A percentile compares a stretch with the other conserved stretches of the same genome.
Evolutionary conservation across 257 asterid genomes (phyloP).

Genomic region (Penstemon davidsonii): DNA sequence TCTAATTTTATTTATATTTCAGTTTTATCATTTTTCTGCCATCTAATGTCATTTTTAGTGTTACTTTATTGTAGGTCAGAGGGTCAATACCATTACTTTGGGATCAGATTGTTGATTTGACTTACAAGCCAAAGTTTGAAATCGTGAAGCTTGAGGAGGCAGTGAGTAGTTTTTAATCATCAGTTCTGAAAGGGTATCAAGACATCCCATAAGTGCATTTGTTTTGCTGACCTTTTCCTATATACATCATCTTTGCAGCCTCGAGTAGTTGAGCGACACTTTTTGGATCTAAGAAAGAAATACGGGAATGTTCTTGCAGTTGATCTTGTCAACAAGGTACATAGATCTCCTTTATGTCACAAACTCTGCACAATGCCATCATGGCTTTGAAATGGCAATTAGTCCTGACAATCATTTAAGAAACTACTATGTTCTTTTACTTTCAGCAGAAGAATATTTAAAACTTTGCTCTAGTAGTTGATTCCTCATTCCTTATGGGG

Average conservation of each 20-base stretch:
- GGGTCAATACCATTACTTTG: conserved; percentile 94
- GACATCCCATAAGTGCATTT: conserved; percentile 10
- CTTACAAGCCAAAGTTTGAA: conserved; percentile 82
- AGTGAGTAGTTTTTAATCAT: conserved; percentile 48
- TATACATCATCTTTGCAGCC: conserved; percentile 48
- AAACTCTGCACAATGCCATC: background rate
- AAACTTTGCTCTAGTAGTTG: conserved; percentile 7
- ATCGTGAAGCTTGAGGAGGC: conserved; percentile 59
- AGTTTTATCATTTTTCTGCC: background rate
- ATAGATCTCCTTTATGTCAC: conserved; percentile 18
- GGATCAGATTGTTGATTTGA: conserved; percentile 97
- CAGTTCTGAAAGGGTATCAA: conserved; percentile 11
- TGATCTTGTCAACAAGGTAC: conserved; percentile 84
- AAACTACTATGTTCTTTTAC: background rate
- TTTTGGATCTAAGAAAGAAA: conserved; percentile 69
- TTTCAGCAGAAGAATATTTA: background rate
- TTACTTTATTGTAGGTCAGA: conserved; percentile 55
- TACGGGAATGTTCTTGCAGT: conserved; percentile 83
- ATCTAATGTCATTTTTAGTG: conserved; percentile 10
- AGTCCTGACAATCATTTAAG: background rate
- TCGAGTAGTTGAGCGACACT: conserved; percentile 78
- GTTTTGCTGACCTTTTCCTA: conserved; percentile 25
- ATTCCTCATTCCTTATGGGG: background rate
- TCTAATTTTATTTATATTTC: background rate
- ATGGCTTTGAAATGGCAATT: conserved; percentile 3